Evolutionary conservation across 2,329 filamentous ascomycete genomes (phyloP), one percentile per base, ranked within the genome.

Genomic region (Fusarium buxicola): DNA sequence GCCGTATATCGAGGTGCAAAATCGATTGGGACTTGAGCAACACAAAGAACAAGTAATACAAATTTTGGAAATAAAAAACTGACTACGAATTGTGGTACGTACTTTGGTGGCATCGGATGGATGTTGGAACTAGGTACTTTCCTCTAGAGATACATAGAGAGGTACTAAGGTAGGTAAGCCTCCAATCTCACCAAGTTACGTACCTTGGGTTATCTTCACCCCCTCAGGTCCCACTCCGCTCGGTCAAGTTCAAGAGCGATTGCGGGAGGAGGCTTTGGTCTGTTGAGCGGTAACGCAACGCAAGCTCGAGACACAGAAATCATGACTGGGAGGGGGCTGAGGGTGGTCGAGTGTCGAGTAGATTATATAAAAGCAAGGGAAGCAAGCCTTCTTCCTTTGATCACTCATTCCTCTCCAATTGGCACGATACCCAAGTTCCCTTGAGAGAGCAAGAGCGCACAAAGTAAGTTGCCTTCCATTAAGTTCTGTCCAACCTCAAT

Each of bases 201-300:
- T 46, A 25, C 40, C 44, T 27, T 27, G 47, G 21, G 28, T 25
- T 34, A 16, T 13, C 16, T n/a, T 35, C 41, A 35, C 40, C 44
- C 39, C 38, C n/a, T 40, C n/a, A n/a, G n/a, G n/a, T 63, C 44
- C 32, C 41, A 9, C 39, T 65, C 53, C 44, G 34, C 57, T 52
- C 57, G 43, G 52, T 36, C 58, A 59, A 59, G 55, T 43, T 36
- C 15, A 25, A 43, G 44, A 48, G 32, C 46, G 28, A 55, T 43
- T 66, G 62, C 62, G 62, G 62, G 62, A 60, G 46, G 45, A 65
- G 48, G 51, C 41, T 64, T 60, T 60, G 21, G 34, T 51, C 28
- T 51, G 36, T 34, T 31, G 40, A 36, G 36, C 46, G 35, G 35
- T 45, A 49, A 49, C 35, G n/a, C 11, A 16, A 30, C 44, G 48